Base-by-base conservation (phyloP, 148 eudicot genomes). In the Suaeda aralocaspica region DNA sequence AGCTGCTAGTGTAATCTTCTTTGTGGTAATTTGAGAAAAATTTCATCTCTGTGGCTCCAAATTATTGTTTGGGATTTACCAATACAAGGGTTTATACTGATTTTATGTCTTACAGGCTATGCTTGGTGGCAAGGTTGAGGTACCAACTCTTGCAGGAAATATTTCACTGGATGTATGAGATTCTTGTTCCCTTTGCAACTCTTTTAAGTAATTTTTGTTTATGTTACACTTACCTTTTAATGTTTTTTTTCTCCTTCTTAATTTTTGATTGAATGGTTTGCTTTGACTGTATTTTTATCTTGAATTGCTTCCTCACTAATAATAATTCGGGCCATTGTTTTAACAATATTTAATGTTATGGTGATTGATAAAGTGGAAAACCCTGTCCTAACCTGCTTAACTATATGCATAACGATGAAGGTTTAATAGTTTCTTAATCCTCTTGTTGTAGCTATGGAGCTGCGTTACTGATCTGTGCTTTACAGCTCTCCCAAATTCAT, bases 111-210 rank as follows among this genome's bases (percentile, higher is more conserved):
- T 68, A 71, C 85, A 93, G 98, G 98, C 98, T 72, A 83, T 93
- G 67, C 92, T 85, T 81, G 98, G 98, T 57, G 98, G 95, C 71
- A 83, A 84, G 76, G 91, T 90, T 68, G 91, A 87, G 72, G 96
- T 93, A 39, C 92, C 96, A 60, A 87, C 96, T 66, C 72, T 93
- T 59, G 66, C 81, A 1, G 98, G 89, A 59, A 87, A 75, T 73
- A 69, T 60, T 64, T 78, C 81, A 28, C 44, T 93, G 59, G 88
- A 84, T 78, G 98, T 90, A 89, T 77, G 92, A 67, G 41, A 72
- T 50, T 63, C 73, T 67, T 21, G 59, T 42, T 62, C 44, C 28
- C 49, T 29, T 14, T 21, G 15, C 39, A n/a, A 44, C 65, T 58
- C 28, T 29, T 25, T n/a, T 19, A 18, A 42, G 59, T 18, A 46